Evolutionary conservation across 768 basidiomycete species (phyloP).

Genomic region (Cystofilobasidium ferigula): DNA sequence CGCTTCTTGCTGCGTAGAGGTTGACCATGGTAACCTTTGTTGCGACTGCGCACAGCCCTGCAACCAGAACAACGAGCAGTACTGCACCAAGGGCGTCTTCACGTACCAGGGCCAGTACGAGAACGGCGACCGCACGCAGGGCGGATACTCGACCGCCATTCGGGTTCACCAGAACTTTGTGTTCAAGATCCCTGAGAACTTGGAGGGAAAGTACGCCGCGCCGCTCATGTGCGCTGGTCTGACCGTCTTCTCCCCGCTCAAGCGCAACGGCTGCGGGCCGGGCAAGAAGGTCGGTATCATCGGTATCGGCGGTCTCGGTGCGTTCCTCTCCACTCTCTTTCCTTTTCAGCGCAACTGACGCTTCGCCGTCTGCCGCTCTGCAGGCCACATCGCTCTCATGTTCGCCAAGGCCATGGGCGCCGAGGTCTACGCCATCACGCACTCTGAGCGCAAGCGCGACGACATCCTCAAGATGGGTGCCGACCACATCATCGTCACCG

Average conservation of each 20-base stretch:
- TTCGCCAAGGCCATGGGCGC: constrained; percentile 51
- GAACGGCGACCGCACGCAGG: constrained; percentile 36
- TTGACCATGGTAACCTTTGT: neutral
- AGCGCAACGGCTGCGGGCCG: constrained; percentile 47
- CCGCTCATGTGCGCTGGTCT: constrained; percentile 55
- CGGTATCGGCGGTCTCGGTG: constrained; percentile 54
- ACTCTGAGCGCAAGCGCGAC: constrained; percentile 46
- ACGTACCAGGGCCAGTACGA: constrained; percentile 37
- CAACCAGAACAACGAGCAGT: constrained; percentile 48
- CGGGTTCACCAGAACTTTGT: constrained; percentile 46
- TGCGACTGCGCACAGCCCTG: too few species aligned
- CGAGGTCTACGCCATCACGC: constrained; percentile 52
- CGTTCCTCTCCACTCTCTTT: too few species aligned
- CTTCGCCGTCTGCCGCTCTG: too few species aligned
- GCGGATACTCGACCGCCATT: constrained; percentile 48
- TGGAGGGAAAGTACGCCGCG: constrained; percentile 49
- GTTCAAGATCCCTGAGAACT: constrained; percentile 49
- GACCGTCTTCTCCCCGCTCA: constrained; percentile 55
- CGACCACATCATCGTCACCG: constrained; percentile 16
- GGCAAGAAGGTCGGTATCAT: constrained; percentile 58
- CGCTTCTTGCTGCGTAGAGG: neutral
- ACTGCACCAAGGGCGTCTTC: constrained; percentile 43
- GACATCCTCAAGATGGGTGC: constrained; percentile 54
- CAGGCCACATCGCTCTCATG: constrained; percentile 38
- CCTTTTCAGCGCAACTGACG: neutral